Evolutionary conservation across 2,329 filamentous ascomycete genomes (phyloP), one percentile per base, ranked within the genome.

Genomic region (Calonectria ilicicola): DNA sequence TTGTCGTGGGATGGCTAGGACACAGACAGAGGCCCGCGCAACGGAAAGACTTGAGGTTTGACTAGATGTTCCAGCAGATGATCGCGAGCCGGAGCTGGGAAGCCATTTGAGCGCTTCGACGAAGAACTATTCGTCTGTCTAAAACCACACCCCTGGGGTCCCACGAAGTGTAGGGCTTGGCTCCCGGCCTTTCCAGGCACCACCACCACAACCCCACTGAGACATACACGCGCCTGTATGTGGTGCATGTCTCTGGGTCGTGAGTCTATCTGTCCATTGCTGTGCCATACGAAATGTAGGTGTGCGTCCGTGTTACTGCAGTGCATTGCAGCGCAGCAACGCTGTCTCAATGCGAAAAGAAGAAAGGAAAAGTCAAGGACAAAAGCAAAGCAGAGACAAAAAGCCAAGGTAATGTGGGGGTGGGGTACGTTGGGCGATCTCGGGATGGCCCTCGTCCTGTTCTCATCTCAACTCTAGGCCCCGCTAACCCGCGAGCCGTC

Each of bases 101-200:
- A 42, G 53, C 53, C 35, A 63, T 70, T 70, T 42, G 51, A 67
- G 63, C 69, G 63, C 69, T 70, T 70, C 69, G 44, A 44, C 42
- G n/a, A 35, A 44, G 6, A 44, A 47, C 65, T 32, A 66, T 70
- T 66, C 35, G 51, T 26, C 35, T 42, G 42, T 62, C 32, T 66
- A 63, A 51, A 40, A 17, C 51, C 53, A 70, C 68, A 35, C 62
- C 65, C 46, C 51, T 32, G 51, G 63, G 49, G 62, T 23, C 42
- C 46, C 40, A 35, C 35, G 23, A 32, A 42, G 27, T 40, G 60
- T 60, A 56, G 62, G 60, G 38, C 58, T 65, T 65, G 62, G 44
- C 62, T 70, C 68, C 68, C 62, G 51, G 62, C 23, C 40, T 64
- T 46, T 23, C 67, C 58, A 69, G 60, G 60, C 58, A 65, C 67